Base-by-base conservation (phyloP, 805 yeast species). In the Cyberlindnera xylosilytica region DNA sequence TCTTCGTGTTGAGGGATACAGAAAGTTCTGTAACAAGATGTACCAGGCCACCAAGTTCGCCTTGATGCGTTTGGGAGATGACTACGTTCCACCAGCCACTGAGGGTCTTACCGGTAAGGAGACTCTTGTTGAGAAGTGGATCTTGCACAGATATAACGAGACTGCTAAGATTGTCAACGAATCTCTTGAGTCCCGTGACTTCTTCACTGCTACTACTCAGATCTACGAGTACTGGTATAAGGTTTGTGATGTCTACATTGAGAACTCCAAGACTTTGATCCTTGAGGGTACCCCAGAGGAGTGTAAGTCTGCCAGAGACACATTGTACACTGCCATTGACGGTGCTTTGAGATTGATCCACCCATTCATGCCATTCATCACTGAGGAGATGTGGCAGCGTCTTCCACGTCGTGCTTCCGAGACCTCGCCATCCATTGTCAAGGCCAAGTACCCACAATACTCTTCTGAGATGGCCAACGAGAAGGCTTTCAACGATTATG, bases 351-450 rank as follows among this genome's bases (percentile, higher is more conserved):
- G 76, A 63, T 63, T 93, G 70, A 93, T 91, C 55, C 98, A 91
- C 63, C 99, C 99, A 64, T 93, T 88, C 74, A 93, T 93, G 99
- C 99, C 99, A 30, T 93, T 79, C 63, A 73, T 93, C 53, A 83
- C 98, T 36, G 99, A 93, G 69, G 99, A 93, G 74, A 79, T 93
- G 87, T 93, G 97, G 97, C 99, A 93, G 73, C 87, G 98, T 69
- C 72, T 93, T 60, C 98, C 98, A 57, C 83, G 85, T 60, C 81
- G 97, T 62, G 75, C 78, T 7, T 69, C 80, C 41, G 97, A 87
- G 57, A 66, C 68, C 18, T 72, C 88, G 20, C 70, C 65, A 39
- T 76, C 97, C 17, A 88, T 93, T 63, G 81, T 81, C 39, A 78
- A 79, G 61, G 95, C 97, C 32, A 55, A 72, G 38, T 93, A 81